A percentile compares a stretch with the other conserved stretches of the same genome.
These are phyloP conservation scores for slime mould (Dictyostelium discoideum) DNA, from an alignment of 78 protist genomes.

Conservation along the genomic window DNA sequence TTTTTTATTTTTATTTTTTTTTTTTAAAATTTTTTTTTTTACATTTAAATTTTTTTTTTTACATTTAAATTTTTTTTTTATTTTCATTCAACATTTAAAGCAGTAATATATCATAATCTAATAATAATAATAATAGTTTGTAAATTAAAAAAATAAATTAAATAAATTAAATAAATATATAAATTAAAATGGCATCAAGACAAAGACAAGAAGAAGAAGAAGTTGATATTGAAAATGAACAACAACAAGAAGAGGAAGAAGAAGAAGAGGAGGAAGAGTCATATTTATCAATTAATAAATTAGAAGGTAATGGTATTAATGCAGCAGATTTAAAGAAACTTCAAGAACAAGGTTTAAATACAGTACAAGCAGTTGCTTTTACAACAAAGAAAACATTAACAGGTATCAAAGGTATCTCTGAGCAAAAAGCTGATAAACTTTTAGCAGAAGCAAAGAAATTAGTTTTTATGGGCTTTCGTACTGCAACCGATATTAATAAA, in stretches of 20 bases:
- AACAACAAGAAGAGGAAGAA: slow-evolving; percentile 44
- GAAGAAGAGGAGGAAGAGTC: slow-evolving; percentile 70
- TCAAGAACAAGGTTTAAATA: slow-evolving; percentile 94
- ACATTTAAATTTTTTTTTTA: too few relatives aligned
- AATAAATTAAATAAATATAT: neutral
- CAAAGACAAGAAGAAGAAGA: slow-evolving; percentile 72
- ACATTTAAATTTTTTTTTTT: neutral
- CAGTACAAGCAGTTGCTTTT: slow-evolving; percentile 96
- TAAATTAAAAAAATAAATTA: neutral
- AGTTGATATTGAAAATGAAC: slow-evolving; percentile 37
- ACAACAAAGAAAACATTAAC: slow-evolving; percentile 91
- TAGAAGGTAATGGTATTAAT: slow-evolving; percentile 91
- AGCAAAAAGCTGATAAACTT: slow-evolving; percentile 98
- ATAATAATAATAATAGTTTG: neutral
- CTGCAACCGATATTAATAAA: slow-evolving; percentile 96
- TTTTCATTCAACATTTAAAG: neutral
- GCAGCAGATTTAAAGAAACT: slow-evolving; percentile 96
- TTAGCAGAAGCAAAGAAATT: slow-evolving; percentile 91
- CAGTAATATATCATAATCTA: too few relatives aligned
- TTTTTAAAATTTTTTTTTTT: too few relatives aligned
- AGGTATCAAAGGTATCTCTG: slow-evolving; percentile 96
- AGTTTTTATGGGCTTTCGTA: slow-evolving; percentile 95
- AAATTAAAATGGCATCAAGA: slow-evolving; percentile 56
- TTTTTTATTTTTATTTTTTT: too few relatives aligned
- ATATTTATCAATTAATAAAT: slow-evolving; percentile 56